A percentile compares a stretch with the other conserved stretches of the same genome.
Conservation (phyloP, 768 basidiomycete genomes). For the Tulasnella sp. region DNA sequence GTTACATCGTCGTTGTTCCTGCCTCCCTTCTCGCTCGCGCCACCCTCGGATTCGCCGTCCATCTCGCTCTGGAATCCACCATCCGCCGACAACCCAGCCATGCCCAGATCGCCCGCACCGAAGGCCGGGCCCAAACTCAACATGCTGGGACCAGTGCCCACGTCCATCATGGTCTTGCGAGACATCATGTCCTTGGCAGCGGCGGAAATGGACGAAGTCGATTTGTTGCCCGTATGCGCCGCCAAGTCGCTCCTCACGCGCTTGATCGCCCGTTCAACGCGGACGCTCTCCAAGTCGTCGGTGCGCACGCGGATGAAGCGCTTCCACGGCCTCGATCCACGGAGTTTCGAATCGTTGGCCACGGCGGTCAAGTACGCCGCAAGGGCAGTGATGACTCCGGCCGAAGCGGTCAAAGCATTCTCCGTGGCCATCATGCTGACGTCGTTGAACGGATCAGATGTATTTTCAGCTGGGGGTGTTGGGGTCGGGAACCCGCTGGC, state of each 20-base stretch:
- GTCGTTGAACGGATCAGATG: slow-evolving; percentile 8
- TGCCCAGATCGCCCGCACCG: neutral
- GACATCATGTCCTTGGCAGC: neutral
- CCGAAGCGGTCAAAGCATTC: slow-evolving; percentile 26
- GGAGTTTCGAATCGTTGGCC: slow-evolving; percentile 61
- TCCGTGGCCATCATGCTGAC: neutral
- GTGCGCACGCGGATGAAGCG: slow-evolving; percentile 80
- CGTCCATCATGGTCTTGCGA: neutral
- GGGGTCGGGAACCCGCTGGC: neutral
- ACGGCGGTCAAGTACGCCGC: slow-evolving; percentile 76
- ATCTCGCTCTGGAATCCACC: slow-evolving; percentile 18
- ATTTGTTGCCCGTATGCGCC: slow-evolving; percentile 47
- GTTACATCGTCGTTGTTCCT: neutral
- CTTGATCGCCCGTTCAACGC: slow-evolving; percentile 83
- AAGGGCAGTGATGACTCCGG: slow-evolving; percentile 57
- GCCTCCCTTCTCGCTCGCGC: slow-evolving; percentile 3
- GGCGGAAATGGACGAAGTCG: neutral
- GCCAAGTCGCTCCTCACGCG: slow-evolving; percentile 81
- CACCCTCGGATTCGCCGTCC: slow-evolving; percentile 7
- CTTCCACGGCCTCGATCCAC: slow-evolving; percentile 70
- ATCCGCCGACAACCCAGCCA: neutral
- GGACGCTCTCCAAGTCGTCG: slow-evolving; percentile 82
- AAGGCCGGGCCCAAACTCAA: neutral
- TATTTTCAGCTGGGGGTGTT: slow-evolving; percentile 44
- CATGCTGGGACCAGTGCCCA: neutral